phyloP scores from a whole-genome alignment of 2,329 filamentous ascomycete genomes.

The Drechmeria coniospora region DNA sequence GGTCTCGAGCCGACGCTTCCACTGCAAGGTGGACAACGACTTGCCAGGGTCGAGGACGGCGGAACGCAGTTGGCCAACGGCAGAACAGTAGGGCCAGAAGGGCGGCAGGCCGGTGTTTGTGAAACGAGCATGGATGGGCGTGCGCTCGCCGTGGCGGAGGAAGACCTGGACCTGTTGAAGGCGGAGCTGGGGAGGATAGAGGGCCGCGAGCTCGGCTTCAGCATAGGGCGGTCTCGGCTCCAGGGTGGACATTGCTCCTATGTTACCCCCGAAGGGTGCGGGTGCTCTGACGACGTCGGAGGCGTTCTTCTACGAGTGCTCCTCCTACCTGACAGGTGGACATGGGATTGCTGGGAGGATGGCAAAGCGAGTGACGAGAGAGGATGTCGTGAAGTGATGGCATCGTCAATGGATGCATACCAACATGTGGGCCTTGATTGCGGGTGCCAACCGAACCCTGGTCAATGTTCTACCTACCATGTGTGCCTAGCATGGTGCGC shows the following conservation, averaged over 20 bases:
- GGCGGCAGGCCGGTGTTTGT: conserved; percentile 53
- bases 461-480: no score
- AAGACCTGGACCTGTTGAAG: conserved; percentile 84
- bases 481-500: no score
- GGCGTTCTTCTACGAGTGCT: no score
- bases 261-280: background rate
- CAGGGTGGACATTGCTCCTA: conserved; percentile 56
- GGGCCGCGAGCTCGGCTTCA: conserved; percentile 57
- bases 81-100: conserved; percentile 84
- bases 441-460: no score
- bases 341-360: no score
- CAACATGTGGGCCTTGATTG: no score
- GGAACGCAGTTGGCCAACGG: conserved; percentile 51
- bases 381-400: no score
- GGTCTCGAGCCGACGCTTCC: conserved; percentile 65
- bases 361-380: no score
- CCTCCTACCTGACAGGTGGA: no score
- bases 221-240: conserved; percentile 63
- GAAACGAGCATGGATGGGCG: conserved; percentile 77
- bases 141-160: conserved; percentile 66
- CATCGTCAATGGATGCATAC: no score
- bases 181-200: conserved; percentile 69
- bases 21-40: conserved; percentile 33
- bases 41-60: conserved; percentile 27
- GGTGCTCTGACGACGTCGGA: no score